These are phyloP conservation scores for Suillus subluteus DNA, from an alignment of 768 basidiomycete genomes.

Conservation along the genomic window DNA sequence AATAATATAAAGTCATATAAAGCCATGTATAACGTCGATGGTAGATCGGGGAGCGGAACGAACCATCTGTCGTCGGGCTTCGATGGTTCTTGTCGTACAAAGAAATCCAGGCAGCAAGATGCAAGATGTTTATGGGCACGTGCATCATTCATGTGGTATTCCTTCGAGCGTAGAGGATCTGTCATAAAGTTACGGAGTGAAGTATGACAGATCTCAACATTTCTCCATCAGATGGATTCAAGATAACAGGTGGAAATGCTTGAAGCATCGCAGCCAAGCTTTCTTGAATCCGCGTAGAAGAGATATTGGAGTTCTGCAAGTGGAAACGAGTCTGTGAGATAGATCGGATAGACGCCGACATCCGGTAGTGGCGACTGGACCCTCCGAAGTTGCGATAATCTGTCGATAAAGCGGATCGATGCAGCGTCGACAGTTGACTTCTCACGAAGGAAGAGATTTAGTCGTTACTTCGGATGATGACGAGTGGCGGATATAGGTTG, in stretches of 20 bases:
- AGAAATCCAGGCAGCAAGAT: background rate
- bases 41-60: background rate
- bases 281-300: background rate
- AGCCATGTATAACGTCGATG: background rate
- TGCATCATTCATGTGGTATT: background rate
- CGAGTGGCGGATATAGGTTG: conserved; percentile 15
- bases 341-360: background rate
- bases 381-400: background rate
- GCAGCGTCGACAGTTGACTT: background rate
- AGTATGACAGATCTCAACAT: background rate
- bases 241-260: background rate
- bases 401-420: background rate
- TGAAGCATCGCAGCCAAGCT: background rate
- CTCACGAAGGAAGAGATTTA: background rate
- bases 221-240: background rate
- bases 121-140: background rate
- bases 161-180: background rate
- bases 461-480: background rate
- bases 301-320: background rate
- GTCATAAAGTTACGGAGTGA: background rate
- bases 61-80: background rate
- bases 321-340: background rate
- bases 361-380: background rate
- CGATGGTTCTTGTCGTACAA: background rate
- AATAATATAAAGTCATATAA: too few species aligned